These are phyloP conservation scores for Pisolithus tinctorius DNA, from an alignment of 768 basidiomycete species.

Conservation along the genomic window DNA sequence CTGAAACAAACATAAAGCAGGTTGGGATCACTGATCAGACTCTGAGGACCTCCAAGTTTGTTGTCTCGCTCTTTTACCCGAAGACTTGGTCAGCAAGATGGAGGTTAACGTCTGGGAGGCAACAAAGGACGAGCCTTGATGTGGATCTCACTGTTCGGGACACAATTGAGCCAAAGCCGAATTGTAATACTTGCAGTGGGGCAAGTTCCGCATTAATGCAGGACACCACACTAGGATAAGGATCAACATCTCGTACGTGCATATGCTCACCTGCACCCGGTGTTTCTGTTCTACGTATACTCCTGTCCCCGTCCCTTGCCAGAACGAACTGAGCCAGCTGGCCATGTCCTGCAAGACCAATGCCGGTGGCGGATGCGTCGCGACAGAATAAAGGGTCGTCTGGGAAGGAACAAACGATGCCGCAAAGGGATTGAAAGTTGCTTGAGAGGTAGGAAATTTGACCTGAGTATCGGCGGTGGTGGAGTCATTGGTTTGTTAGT, in stretches of 20 bases:
- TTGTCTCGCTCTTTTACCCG: constrained; percentile 10
- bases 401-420: constrained; percentile 4
- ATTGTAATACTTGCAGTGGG: constrained; percentile 56
- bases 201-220: constrained; percentile 98
- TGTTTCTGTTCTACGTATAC: background rate
- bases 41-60: background rate
- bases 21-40: no score
- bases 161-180: background rate
- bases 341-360: background rate
- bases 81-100: constrained; percentile 71
- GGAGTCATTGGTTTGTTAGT: background rate
- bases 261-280: constrained; percentile 10
- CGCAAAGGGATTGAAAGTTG: constrained; percentile 3
- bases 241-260: constrained; percentile 7
- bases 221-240: constrained; percentile 94
- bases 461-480: background rate
- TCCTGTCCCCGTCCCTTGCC: background rate
- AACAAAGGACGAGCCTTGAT: constrained; percentile 98
- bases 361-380: background rate
- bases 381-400: background rate
- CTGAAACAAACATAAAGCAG: no score
- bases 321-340: background rate
- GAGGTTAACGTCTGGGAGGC: constrained; percentile 95
- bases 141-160: constrained; percentile 19
- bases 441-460: background rate